Evolutionary conservation across 768 basidiomycete genomes (phyloP), one percentile per base, ranked within the genome.

Genomic region (Boletus pseudopeckii): DNA sequence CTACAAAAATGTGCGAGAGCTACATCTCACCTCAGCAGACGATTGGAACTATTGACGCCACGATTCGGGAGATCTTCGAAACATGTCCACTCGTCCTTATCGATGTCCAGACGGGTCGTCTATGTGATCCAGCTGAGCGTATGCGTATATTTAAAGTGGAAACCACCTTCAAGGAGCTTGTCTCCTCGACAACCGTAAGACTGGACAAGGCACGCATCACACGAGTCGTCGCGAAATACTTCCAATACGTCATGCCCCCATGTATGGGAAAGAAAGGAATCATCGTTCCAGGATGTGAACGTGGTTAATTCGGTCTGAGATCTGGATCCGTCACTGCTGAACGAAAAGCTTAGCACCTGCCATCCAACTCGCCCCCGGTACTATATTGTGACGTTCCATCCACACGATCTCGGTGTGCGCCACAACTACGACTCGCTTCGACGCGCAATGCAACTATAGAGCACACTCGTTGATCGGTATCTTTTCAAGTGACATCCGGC

Each of bases 1-100:
- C 30, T 30, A 11, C 36, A 55, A 50, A 42, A 38, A 17, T 14
- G 32, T 40, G 44, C 26, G 22, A 46, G 5, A 45, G 22, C 37
- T 54, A 50, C 26, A 32, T 57, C 15, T 54, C 56, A 11, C 56
- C 48, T 9, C 15, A 32, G 8, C 9, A 36, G 18, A 57, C 40
- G 5, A 43, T 39, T 10, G 38, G 5, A 11, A 11, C n/a, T n/a
- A 38, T 38, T 10, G 37, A 38, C 37, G 10, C 4, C 37, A 38
- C 37, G n/a, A 38, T 38, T 38, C 37, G 37, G 37, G 37, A 11
- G 37, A 10, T 18, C 8, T n/a, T 11, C n/a, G 18, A 18, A 38
- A 38, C 3, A 5, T 38, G 37, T 10, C 37, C 37, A 2, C 37
- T 38, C 9, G n/a, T 38, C 37, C 37, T 38, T 18, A 38, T 38